Conservation (phyloP, 148 eudicot genomes). For the Diospyros lotus region DNA sequence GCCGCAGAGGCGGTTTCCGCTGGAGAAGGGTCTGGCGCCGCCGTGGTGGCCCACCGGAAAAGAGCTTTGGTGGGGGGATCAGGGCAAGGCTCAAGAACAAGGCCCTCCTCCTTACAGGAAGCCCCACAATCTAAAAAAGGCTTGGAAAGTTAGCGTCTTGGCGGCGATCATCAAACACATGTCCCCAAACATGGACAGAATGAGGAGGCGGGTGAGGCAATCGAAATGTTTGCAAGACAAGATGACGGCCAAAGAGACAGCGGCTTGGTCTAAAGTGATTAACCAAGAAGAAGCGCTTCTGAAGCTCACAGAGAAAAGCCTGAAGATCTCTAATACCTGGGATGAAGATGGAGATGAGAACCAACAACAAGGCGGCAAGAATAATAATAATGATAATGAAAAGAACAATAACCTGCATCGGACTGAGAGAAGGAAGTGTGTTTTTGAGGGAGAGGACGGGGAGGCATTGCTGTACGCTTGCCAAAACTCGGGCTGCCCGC, state of each 20-base stretch:
- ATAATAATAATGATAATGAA: no score
- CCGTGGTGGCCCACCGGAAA: conserved; percentile 65
- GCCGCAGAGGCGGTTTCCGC: conserved; percentile 56
- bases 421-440: conserved; percentile 13
- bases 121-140: conserved; percentile 56
- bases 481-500: conserved; percentile 17
- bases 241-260: conserved; percentile 62
- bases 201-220: conserved; percentile 53
- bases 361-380: neutral
- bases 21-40: conserved; percentile 57
- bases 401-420: no score
- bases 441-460: neutral
- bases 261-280: conserved; percentile 51
- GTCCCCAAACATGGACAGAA: conserved; percentile 55
- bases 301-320: conserved; percentile 17
- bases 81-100: conserved; percentile 43
- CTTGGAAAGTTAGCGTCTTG: conserved; percentile 53
- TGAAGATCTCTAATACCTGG: conserved; percentile 11
- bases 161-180: conserved; percentile 58
- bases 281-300: conserved; percentile 42
- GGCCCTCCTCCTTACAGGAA: conserved; percentile 59
- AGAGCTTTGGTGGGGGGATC: conserved; percentile 58
- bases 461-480: conserved; percentile 8
- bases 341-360: conserved; percentile 10
- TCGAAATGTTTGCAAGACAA: conserved; percentile 59